phyloP scores from a whole-genome alignment of 148 eudicot species.

The Rhododendron kiyosumense region DNA sequence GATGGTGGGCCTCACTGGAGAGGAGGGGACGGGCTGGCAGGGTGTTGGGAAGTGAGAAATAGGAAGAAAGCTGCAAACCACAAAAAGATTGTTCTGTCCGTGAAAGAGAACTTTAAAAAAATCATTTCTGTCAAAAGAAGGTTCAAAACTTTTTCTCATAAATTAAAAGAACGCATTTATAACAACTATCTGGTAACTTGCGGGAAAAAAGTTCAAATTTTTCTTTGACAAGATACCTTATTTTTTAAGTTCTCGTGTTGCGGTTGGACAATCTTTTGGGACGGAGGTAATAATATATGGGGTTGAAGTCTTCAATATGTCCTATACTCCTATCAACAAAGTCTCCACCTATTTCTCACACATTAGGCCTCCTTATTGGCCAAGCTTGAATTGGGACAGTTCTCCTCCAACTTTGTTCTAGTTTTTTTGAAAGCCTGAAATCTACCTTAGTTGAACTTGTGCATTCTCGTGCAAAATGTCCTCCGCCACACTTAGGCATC shows the following conservation, averaged over 20 bases:
- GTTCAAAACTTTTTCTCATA: not conserved
- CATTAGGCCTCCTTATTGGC: not conserved
- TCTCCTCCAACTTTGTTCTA: not conserved
- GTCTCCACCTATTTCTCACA: not conserved
- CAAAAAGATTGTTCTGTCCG: not conserved
- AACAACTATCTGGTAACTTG: not conserved
- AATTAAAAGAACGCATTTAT: not conserved
- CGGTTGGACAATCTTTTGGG: not conserved
- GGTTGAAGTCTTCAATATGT: not conserved
- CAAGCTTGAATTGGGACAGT: not conserved
- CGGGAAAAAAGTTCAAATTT: not conserved
- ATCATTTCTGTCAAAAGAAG: not conserved
- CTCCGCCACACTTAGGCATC: slow-evolving; percentile 65
- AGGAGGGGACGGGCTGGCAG: not conserved
- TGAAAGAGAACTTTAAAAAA: not conserved
- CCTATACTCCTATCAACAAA: too few relatives aligned
- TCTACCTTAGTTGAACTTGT: slow-evolving; percentile 15
- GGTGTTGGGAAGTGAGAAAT: not conserved
- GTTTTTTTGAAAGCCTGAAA: slow-evolving; percentile 2
- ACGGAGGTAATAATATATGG: not conserved
- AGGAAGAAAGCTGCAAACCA: not conserved
- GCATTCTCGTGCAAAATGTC: slow-evolving; percentile 14
- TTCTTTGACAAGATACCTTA: not conserved
- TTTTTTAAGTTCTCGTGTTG: not conserved
- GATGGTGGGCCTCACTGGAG: not conserved